Conservation (phyloP, 2,329 filamentous ascomycete species). For the Teratosphaeria pseudoeucalypti region DNA sequence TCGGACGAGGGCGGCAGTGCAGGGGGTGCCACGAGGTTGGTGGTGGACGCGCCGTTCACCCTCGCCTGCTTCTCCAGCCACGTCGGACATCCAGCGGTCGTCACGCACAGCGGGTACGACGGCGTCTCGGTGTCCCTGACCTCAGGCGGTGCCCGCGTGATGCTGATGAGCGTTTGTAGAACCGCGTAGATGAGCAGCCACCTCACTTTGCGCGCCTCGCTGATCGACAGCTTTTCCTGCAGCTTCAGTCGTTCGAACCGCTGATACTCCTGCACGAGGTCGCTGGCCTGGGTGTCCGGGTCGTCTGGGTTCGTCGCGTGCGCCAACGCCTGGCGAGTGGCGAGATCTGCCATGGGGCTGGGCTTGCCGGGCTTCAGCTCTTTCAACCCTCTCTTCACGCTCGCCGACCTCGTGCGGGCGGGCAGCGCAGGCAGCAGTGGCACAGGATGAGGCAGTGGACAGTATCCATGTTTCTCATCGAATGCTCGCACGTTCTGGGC, state of each 20-base stretch:
- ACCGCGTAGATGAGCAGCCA: conserved; percentile 69
- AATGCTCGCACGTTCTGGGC: conserved; percentile 59
- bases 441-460: conserved; percentile 52
- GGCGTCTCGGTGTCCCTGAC: conserved; percentile 47
- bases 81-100: conserved; percentile 30
- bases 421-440: conserved; percentile 51
- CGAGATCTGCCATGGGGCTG: conserved; percentile 37
- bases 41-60: neutral
- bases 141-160: conserved; percentile 50
- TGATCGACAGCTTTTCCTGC: conserved; percentile 49
- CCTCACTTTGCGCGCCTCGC: conserved; percentile 64
- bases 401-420: conserved; percentile 9
- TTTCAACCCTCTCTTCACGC: conserved; percentile 25
- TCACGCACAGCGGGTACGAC: conserved; percentile 49
- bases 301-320: conserved; percentile 39
- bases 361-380: conserved; percentile 27
- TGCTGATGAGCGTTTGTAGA: conserved; percentile 60
- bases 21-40: neutral
- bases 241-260: conserved; percentile 56
- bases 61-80: conserved; percentile 22
- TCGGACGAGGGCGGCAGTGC: conserved; percentile 1
- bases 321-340: conserved; percentile 43
- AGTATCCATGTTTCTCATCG: conserved; percentile 50
- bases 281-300: conserved; percentile 27
- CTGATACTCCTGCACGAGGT: conserved; percentile 57